Evolutionary conservation across 192 early-diverging fungal genomes (phyloP), one percentile per base, ranked within the genome.

Genomic region (Funneliformis mosseae): DNA sequence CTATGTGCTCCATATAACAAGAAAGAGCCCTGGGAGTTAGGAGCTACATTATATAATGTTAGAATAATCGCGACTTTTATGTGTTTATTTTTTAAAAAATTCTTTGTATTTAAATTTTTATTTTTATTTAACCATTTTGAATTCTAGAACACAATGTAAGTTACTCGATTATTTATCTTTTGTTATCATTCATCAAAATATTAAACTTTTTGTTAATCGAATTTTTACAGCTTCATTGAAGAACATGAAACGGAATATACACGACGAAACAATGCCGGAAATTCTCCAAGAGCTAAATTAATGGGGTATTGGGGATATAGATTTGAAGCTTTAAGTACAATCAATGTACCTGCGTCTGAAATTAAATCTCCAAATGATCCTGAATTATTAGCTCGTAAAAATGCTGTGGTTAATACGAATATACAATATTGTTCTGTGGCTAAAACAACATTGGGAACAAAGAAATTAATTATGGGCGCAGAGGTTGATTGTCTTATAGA

Each of bases 231-330:
- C n/a, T 97, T 93, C 79, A 88, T 97, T 4, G 92, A 95, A 77
- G 94, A 97, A 67, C 88, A 93, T 39, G 79, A 86, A 46, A 89
- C 88, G 27, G 72, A 78, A 12, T 84, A 87, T 14, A 86, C 83
- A 18, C 78, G 85, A 8, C 74, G 74, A 7, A 74, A 81, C 6
- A 82, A 88, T n/a, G 76, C 46, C 12, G 88, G 87, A 41, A 59
- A 74, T 16, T 82, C 84, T 9, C 89, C 90, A 11, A 59, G 87
- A 55, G 90, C 95, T 76, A 88, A 90, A 64, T 80, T 92, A 39
- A 90, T 95, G 91, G 91, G 84, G 48, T 98, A 96, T 79, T 94
- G 92, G 88, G 97, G 97, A 1, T 98, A 99, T 86, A 90, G 89
- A 76, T 98, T 97, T 81, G 97, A 99, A 83, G 89, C 88, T 3